Evolutionary conservation across 345 rosid genomes (phyloP), one percentile per base, ranked within the genome.

Genomic region (Durio zibethinus): DNA sequence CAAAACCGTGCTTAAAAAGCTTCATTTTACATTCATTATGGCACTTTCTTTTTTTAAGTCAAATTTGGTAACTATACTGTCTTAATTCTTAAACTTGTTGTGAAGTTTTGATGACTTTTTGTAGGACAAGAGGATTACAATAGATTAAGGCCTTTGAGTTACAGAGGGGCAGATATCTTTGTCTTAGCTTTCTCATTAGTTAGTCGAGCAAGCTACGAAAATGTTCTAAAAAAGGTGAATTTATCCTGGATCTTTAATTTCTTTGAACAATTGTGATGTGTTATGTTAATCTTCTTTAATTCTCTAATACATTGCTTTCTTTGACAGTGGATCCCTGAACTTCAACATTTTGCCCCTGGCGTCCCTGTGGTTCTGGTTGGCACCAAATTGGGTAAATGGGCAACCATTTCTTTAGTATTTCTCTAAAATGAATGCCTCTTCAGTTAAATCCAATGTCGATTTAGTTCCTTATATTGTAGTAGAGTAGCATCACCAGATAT

Each of bases 111-210:
- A 76, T 60, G 18, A 12, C 12, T 63, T 82, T 80, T 77, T 75
- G 50, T 67, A 95, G 99, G 99, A 50, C 99, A 95, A 85, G 99
- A 95, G 81, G 99, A 95, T 81, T 95, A 93, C 86, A 95, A 95
- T 75, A 90, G 99, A 74, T 76, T 95, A 80, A 89, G 99, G 88
- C 99, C 99, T 74, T 87, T 95, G 87, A 95, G 99, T 86, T 95
- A 95, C 87, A 90, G 99, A 88, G 98, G 93, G 45, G 99, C 92
- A 14, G 99, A 95, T 82, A 93, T 93, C 53, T 95, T 95, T 80
- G 99, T 95, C 84, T 87, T 95, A 83, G 92, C 98, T 80, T 95
- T 93, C 90, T 95, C 99, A 23, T 84, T 95, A 76, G 96, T 95
- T 75, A 95, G 97, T 84, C 91, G 97, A 73, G 97, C 99, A 10